Evolutionary conservation across 1,284 basidiomycete genomes (phyloP).

Genomic region (Microbotryum saponariae): DNA sequence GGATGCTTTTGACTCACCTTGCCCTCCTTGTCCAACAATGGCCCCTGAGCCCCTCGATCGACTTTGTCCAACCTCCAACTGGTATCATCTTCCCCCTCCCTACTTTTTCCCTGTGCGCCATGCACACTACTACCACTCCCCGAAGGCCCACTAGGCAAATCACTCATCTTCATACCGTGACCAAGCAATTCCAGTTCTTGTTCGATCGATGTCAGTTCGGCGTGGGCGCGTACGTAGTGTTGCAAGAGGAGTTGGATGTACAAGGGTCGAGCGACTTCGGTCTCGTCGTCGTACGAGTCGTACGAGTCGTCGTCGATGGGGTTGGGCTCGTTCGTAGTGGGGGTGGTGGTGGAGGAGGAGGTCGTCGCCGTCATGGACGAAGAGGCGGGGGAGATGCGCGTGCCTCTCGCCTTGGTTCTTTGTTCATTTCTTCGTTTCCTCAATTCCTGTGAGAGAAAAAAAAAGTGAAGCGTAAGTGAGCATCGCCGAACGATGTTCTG

Average conservation of each 20-base stretch:
- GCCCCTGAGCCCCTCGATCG: conserved; percentile 44
- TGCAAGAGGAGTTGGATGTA: conserved; percentile 64
- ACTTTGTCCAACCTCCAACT: conserved; percentile 69
- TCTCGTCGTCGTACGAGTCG: conserved; percentile 47
- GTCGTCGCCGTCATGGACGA: conserved; percentile 31
- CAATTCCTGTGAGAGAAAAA: conserved; percentile 33
- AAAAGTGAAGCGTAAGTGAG: conserved; percentile 10
- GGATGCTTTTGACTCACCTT: conserved; percentile 49
- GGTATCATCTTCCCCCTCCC: conserved; percentile 43
- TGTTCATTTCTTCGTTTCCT: conserved; percentile 15
- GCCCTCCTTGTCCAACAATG: conserved; percentile 64
- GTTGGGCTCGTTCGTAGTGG: background rate
- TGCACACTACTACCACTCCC: conserved; percentile 21
- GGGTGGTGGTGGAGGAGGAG: conserved; percentile 1
- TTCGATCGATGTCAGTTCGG: conserved; percentile 59
- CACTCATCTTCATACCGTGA: conserved; percentile 44
- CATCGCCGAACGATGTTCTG: background rate
- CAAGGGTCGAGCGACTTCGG: conserved; percentile 58
- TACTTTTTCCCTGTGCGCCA: conserved; percentile 35
- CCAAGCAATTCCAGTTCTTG: conserved; percentile 68
- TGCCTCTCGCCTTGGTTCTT: conserved; percentile 48
- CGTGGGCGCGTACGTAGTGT: conserved; percentile 60
- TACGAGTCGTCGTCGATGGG: conserved; percentile 17
- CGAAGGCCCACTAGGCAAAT: conserved; percentile 26
- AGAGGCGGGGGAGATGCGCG: conserved; percentile 45